Evolutionary conservation across 768 basidiomycete genomes (phyloP), one percentile per base, ranked within the genome.

Genomic region (Ramaria sp.): DNA sequence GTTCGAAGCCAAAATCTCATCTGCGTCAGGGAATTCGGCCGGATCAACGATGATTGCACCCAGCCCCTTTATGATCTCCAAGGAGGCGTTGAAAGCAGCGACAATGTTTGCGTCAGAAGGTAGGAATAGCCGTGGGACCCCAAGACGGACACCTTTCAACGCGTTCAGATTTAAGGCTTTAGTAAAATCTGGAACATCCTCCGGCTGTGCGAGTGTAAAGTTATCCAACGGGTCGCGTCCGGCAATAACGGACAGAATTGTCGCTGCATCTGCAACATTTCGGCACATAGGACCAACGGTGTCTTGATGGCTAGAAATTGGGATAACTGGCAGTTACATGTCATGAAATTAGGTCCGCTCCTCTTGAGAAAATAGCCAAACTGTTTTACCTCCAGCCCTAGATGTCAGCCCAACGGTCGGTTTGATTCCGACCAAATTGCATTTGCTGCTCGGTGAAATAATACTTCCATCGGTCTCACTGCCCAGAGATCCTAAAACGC

Each of bases 41-140:
- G 81, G 79, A 60, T 85, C 82, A 6, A 84, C 70, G 3, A 85
- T 68, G 1, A 74, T 68, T 7, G 75, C 75, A 15, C 75, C 77
- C 3, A 75, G 65, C 1, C 57, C 56, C 2, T 66, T 62, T 22
- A 77, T 62, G 16, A 66, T 62, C 36, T 67, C 66, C 20, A 78
- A 57, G 3, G 71, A 67, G 3, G 62, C 64, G 37, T 72, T 62
- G 61, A 77, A 77, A 36, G 67, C 70, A 5, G 70, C 57, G 4
- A 65, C 50, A 27, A 68, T 61, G 18, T 62, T 49, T 5, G 39
- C 48, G 34, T 60, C 34, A 13, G 54, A 38, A 5, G 28, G 22
- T 36, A n/a, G 25, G 22, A 70, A 64, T 16, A 52, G 56, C 4
- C 76, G 68, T 1, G 75, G 72, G 3, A 77, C 70, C 13, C 77